A percentile compares a stretch with the other conserved stretches of the same genome.
Conservation (phyloP, 768 basidiomycete genomes). For the Tephrocybe sp. region DNA sequence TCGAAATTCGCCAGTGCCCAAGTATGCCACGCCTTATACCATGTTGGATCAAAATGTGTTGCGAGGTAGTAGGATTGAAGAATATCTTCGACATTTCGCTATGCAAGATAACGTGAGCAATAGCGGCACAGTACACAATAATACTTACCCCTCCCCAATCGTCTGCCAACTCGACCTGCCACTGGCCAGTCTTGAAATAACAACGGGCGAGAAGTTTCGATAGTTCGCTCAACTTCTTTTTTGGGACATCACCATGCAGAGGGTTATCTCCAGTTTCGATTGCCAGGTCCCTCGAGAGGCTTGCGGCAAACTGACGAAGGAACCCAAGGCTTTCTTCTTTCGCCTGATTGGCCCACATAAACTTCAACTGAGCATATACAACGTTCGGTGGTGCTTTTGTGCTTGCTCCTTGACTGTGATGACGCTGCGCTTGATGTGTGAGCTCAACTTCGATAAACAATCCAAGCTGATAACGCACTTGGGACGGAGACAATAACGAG, state of each 20-base stretch:
- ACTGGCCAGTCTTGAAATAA: conserved; percentile 94
- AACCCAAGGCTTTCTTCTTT: conserved; percentile 78
- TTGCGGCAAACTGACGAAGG: conserved; percentile 79
- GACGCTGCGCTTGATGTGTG: conserved; percentile 35
- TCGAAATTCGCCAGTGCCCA: conserved; percentile 98
- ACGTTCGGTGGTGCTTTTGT: conserved; percentile 90
- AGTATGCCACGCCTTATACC: conserved; percentile 99
- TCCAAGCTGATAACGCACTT: conserved; percentile 34
- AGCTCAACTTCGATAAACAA: background rate
- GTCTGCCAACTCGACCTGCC: conserved; percentile 83
- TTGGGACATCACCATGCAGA: conserved; percentile 50
- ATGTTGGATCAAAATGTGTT: conserved; percentile 88
- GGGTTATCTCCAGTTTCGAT: conserved; percentile 50
- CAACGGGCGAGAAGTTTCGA: conserved; percentile 91
- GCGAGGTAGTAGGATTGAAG: conserved; percentile 82
- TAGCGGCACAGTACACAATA: background rate
- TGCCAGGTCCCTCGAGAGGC: conserved; percentile 72
- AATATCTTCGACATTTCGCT: conserved; percentile 82
- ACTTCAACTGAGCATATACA: conserved; percentile 94
- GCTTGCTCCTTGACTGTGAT: conserved; percentile 46
- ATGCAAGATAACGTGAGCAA: conserved; percentile 11
- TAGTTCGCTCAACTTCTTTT: conserved; percentile 61
- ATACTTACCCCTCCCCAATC: conserved; percentile 73
- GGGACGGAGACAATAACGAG: conserved; percentile 77
- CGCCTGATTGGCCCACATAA: conserved; percentile 87